Percentiles rank a stretch among this genome's conserved stretches.
These are phyloP conservation scores for Tuber magnatum DNA, from an alignment of 495 filamentous ascomycete genomes.

Conservation along the genomic window DNA sequence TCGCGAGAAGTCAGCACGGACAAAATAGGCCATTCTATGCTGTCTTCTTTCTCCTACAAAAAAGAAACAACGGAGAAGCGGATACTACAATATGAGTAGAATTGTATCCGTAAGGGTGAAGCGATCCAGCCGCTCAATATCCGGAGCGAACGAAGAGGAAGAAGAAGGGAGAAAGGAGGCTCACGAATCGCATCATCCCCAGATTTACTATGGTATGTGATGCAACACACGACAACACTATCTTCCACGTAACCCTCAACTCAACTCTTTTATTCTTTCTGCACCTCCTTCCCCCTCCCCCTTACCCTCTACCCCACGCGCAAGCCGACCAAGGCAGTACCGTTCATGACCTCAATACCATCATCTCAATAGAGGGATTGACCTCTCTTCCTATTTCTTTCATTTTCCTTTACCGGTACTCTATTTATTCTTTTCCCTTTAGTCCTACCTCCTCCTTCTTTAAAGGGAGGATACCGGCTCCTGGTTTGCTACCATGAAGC, in stretches of 20 bases:
- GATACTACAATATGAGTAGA: neutral
- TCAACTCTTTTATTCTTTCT: neutral
- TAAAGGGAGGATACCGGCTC: neutral
- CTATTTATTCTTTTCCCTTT: neutral
- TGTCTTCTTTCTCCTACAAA: too few relatives aligned
- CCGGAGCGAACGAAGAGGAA: neutral
- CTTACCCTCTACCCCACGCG: neutral
- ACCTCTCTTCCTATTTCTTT: neutral
- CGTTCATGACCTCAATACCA: neutral
- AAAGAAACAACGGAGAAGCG: too few relatives aligned
- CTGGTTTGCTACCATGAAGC: constrained; percentile 6
- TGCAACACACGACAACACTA: neutral
- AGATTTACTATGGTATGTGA: neutral
- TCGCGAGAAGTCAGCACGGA: neutral
- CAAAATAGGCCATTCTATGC: neutral
- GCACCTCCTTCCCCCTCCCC: neutral
- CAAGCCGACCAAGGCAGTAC: neutral
- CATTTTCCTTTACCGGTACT: neutral
- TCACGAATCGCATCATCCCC: neutral
- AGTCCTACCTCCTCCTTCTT: neutral
- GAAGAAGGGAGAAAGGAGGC: constrained; percentile 3
- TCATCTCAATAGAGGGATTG: neutral
- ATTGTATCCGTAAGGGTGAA: neutral
- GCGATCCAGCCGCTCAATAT: neutral
- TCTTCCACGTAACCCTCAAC: constrained; percentile 5